Percentiles rank a stretch among this genome's conserved stretches.
These are phyloP conservation scores for Rhodotorula sp. DNA, from an alignment of 1,284 basidiomycete genomes.

Conservation along the genomic window DNA sequence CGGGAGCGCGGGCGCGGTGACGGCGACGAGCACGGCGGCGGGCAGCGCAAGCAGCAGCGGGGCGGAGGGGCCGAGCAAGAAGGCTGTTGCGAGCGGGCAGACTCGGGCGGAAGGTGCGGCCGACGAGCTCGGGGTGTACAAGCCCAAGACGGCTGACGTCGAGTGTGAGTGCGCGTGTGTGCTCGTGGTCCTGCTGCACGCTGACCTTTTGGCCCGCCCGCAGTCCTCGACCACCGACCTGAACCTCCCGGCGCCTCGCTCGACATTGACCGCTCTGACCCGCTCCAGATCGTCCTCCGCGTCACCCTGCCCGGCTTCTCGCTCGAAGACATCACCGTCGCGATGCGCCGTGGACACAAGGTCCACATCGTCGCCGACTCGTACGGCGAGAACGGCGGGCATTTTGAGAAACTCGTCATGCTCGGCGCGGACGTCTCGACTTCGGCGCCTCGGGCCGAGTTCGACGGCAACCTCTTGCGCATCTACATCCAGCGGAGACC, in stretches of 20 bases:
- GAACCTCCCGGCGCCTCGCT: conserved; percentile 32
- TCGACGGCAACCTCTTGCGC: conserved; percentile 36
- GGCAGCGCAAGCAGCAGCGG: not conserved
- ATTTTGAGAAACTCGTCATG: conserved; percentile 62
- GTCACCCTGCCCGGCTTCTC: conserved; percentile 38
- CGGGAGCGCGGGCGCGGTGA: conserved; percentile 2
- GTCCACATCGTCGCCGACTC: conserved; percentile 41
- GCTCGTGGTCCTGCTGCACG: not conserved
- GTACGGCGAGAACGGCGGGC: conserved; percentile 36
- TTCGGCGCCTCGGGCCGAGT: conserved; percentile 32
- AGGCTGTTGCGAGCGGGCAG: not conserved
- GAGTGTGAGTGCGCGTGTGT: conserved; percentile 20
- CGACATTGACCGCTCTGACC: conserved; percentile 29
- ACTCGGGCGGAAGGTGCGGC: conserved; percentile 5
- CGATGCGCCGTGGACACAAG: conserved; percentile 33
- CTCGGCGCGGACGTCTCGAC: conserved; percentile 63
- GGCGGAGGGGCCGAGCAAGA: not conserved
- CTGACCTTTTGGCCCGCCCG: not conserved
- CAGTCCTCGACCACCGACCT: conserved; percentile 39
- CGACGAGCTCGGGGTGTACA: conserved; percentile 33
- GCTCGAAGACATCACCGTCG: conserved; percentile 42
- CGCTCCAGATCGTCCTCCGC: conserved; percentile 25
- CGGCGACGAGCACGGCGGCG: not conserved
- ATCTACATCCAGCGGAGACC: conserved; percentile 43
- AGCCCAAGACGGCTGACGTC: conserved; percentile 18